These are phyloP conservation scores for Russula lepida DNA, from an alignment of 768 basidiomycete genomes.

Conservation along the genomic window DNA sequence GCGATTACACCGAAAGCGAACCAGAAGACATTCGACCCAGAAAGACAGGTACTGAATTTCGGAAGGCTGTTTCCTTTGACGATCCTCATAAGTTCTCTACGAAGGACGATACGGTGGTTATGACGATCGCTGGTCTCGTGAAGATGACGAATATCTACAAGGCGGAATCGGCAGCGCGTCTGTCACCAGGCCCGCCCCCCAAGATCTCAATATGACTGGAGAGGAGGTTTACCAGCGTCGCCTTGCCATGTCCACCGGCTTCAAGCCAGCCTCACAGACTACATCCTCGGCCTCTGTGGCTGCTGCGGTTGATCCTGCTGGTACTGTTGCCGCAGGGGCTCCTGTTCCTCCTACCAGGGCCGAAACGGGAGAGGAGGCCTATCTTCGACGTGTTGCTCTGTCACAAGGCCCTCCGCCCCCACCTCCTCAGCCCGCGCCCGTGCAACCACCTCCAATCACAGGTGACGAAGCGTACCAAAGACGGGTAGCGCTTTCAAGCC, in stretches of 20 bases:
- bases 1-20: constrained; percentile 53
- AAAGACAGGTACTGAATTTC: constrained; percentile 47
- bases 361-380: constrained; percentile 14
- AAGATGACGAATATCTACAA: constrained; percentile 40
- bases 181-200: constrained; percentile 24
- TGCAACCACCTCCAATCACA: constrained; percentile 19
- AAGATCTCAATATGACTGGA: constrained; percentile 49
- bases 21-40: constrained; percentile 60
- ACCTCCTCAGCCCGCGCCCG: constrained; percentile 2
- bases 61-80: not conserved
- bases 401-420: not conserved
- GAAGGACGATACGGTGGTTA: constrained; percentile 37
- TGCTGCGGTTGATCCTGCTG: not conserved
- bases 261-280: constrained; percentile 13
- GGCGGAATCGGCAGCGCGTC: constrained; percentile 25
- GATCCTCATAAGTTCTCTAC: constrained; percentile 13
- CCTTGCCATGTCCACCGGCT: constrained; percentile 51
- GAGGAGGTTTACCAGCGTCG: constrained; percentile 75
- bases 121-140: constrained; percentile 44
- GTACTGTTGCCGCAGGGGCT: not conserved
- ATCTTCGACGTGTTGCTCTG: constrained; percentile 12
- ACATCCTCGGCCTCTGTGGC: not conserved
- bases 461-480: constrained; percentile 28
- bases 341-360: not conserved
- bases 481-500: constrained; percentile 23